These are phyloP conservation scores for Ceratobasidium sp. DNA, from an alignment of 1,284 basidiomycete genomes.

Conservation along the genomic window DNA sequence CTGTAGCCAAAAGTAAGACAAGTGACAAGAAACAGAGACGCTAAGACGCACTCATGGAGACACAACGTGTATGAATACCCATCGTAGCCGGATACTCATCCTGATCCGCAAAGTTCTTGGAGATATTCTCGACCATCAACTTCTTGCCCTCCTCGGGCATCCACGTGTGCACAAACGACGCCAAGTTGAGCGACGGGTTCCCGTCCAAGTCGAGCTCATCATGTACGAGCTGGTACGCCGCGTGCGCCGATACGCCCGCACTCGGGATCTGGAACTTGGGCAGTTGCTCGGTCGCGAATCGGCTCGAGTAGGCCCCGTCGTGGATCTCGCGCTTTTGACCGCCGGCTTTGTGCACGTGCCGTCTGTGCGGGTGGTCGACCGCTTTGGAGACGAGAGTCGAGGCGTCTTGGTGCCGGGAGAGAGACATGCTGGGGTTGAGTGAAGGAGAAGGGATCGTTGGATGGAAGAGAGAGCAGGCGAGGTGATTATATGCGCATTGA, in stretches of 20 bases:
- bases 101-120: constrained; percentile 90
- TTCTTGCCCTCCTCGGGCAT: constrained; percentile 76
- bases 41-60: constrained; percentile 51
- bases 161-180: constrained; percentile 80
- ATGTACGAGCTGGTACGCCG: constrained; percentile 84
- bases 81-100: constrained; percentile 90
- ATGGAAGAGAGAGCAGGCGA: neutral
- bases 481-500: constrained; percentile 28
- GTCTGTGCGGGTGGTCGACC: constrained; percentile 43
- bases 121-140: constrained; percentile 85
- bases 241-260: constrained; percentile 69
- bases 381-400: constrained; percentile 41
- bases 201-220: constrained; percentile 88
- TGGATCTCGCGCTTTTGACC: constrained; percentile 39
- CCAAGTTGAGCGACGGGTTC: constrained; percentile 83
- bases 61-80: constrained; percentile 82
- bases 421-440: constrained; percentile 14
- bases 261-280: constrained; percentile 77
- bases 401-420: constrained; percentile 45
- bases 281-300: constrained; percentile 55
- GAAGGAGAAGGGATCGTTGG: neutral
- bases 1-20: constrained; percentile 70
- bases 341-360: constrained; percentile 26
- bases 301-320: constrained; percentile 45
- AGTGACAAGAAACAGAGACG: constrained; percentile 22